These are phyloP conservation scores for Phytophthora melonis DNA, from an alignment of 352 stramenopile species.

Conservation along the genomic window DNA sequence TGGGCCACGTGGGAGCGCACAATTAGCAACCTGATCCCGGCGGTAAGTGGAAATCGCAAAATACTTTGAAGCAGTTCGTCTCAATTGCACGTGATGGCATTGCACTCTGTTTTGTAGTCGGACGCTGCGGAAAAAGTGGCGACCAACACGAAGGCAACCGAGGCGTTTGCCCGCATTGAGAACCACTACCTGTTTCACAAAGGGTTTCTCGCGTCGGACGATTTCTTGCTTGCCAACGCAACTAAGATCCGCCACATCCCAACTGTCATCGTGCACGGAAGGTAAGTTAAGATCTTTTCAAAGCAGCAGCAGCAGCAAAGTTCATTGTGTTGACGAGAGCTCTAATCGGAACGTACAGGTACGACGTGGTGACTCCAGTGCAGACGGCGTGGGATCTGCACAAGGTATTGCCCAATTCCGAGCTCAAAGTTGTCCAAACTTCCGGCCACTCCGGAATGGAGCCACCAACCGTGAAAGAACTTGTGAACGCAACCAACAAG, in stretches of 20 bases:
- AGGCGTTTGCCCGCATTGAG: constrained; percentile 93
- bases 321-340: too few species aligned
- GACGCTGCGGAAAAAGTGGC: constrained; percentile 71
- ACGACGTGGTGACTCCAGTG: constrained; percentile 3
- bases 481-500: background rate
- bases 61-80: too few species aligned
- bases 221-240: constrained; percentile 86
- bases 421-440: background rate
- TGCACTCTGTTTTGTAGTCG: constrained; percentile 21
- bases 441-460: background rate
- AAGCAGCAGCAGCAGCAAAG: background rate
- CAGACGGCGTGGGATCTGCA: background rate
- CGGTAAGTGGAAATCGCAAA: constrained; percentile 20
- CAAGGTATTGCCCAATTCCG: constrained; percentile 5
- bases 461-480: background rate
- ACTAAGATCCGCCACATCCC: constrained; percentile 91
- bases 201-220: constrained; percentile 84
- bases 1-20: constrained; percentile 92
- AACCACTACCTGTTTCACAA: constrained; percentile 92
- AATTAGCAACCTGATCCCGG: constrained; percentile 72
- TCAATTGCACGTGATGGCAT: background rate
- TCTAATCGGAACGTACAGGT: background rate
- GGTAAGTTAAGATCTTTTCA: constrained; percentile 33
- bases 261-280: constrained; percentile 88
- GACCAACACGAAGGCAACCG: constrained; percentile 71